Percentiles rank a stretch among this genome's conserved stretches.
phyloP scores from a whole-genome alignment of 2,329 filamentous ascomycete genomes.

The Trichoderma pleuroti region DNA sequence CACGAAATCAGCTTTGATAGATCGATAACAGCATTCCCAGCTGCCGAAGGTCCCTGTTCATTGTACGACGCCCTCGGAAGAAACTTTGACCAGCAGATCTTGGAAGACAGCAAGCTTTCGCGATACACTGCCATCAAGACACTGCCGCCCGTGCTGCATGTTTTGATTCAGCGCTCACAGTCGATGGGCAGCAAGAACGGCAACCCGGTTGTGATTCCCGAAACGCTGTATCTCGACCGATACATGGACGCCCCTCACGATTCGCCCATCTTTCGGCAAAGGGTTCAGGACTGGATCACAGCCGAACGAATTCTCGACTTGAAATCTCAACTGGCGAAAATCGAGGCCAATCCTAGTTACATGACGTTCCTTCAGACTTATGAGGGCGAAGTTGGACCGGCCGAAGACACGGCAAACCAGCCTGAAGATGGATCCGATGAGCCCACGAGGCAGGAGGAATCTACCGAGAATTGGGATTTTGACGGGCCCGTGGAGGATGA shows the following conservation, averaged over 20 bases:
- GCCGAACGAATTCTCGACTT: conserved; percentile 60
- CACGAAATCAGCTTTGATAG: conserved; percentile 55
- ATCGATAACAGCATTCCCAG: conserved; percentile 59
- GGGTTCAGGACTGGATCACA: conserved; percentile 71
- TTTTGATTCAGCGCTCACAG: conserved; percentile 81
- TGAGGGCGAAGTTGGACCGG: conserved; percentile 26
- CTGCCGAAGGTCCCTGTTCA: conserved; percentile 49
- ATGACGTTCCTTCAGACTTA: conserved; percentile 30
- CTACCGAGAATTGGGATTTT: conserved; percentile 33
- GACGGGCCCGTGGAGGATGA: conserved; percentile 39
- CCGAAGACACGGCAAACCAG: neutral
- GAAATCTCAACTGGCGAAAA: conserved; percentile 37
- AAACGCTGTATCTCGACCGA: conserved; percentile 80
- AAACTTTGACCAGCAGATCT: conserved; percentile 75
- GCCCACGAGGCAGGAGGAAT: neutral
- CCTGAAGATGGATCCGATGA: conserved; percentile 2
- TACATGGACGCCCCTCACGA: conserved; percentile 70
- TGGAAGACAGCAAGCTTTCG: conserved; percentile 60
- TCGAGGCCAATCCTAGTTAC: conserved; percentile 27
- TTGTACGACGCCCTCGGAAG: conserved; percentile 83
- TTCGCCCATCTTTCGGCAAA: conserved; percentile 58
- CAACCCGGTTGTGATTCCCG: conserved; percentile 73
- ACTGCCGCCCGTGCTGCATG: conserved; percentile 81
- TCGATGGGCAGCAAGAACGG: conserved; percentile 72
- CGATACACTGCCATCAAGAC: conserved; percentile 68